These are phyloP conservation scores for Pichia sp. DNA, from an alignment of 1,139 yeast genomes.

Conservation along the genomic window DNA sequence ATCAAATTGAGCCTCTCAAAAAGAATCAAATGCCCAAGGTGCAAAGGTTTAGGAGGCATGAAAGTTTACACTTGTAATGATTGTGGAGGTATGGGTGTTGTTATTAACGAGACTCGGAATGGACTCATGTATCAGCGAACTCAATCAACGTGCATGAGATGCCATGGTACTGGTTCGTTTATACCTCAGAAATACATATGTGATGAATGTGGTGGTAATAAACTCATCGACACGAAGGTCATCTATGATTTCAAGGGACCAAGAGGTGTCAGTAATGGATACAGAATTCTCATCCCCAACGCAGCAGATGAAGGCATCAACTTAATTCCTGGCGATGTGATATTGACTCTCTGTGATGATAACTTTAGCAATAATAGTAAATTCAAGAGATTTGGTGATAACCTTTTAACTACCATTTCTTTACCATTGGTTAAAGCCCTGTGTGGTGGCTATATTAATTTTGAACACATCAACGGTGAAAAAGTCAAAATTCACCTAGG, in stretches of 20 bases:
- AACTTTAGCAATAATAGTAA: conserved; percentile 25
- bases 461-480: conserved; percentile 42
- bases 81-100: conserved; percentile 36
- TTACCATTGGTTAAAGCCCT: conserved; percentile 48
- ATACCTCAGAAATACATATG: conserved; percentile 32
- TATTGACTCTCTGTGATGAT: conserved; percentile 35
- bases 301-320: conserved; percentile 61
- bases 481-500: conserved; percentile 34
- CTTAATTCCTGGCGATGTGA: conserved; percentile 59
- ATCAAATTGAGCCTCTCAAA: conserved; percentile 40
- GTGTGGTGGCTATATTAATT: conserved; percentile 43
- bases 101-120: conserved; percentile 21
- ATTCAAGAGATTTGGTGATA: conserved; percentile 41
- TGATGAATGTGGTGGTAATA: conserved; percentile 34
- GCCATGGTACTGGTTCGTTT: conserved; percentile 33
- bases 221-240: conserved; percentile 37
- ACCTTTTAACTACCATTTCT: conserved; percentile 39
- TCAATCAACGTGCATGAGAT: conserved; percentile 29
- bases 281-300: conserved; percentile 43
- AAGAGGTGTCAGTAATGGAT: conserved; percentile 49
- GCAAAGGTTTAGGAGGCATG: conserved; percentile 40
- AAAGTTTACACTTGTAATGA: conserved; percentile 26
- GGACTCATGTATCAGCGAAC: conserved; percentile 28
- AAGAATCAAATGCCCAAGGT: conserved; percentile 34
- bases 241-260: conserved; percentile 43